These are phyloP conservation scores for Cynara cardunculus DNA, from an alignment of 129 eudicot species.

Conservation along the genomic window DNA sequence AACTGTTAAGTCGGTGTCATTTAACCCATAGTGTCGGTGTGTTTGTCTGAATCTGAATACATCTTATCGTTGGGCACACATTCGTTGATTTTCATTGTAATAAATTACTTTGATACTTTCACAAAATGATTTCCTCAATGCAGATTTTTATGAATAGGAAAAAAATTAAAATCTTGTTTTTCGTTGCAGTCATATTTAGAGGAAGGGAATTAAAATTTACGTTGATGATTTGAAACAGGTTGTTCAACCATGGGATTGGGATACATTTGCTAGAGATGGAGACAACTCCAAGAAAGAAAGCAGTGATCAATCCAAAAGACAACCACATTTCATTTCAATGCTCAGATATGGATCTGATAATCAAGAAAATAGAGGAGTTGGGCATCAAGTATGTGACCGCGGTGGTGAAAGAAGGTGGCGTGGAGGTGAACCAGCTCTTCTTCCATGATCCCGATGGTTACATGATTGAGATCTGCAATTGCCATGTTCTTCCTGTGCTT, in stretches of 20 bases:
- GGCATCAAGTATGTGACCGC: conserved; percentile 54
- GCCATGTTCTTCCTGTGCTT: conserved; percentile 63
- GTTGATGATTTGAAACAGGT: conserved; percentile 35
- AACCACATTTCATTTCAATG: conserved; percentile 82
- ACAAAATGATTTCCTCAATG: too few species aligned
- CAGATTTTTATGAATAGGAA: too few species aligned
- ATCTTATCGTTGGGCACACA: too few species aligned
- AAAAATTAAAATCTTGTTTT: too few species aligned
- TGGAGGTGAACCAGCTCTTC: conserved; percentile 68
- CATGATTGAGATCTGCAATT: conserved; percentile 86
- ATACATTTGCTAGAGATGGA: conserved; percentile 67
- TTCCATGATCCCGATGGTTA: conserved; percentile 82
- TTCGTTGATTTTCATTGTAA: too few species aligned
- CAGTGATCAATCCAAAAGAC: conserved; percentile 69
- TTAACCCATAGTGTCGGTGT: too few species aligned
- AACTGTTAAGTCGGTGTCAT: too few species aligned
- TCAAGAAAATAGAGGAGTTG: conserved; percentile 45
- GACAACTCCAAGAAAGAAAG: conserved; percentile 37
- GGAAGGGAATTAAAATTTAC: too few species aligned
- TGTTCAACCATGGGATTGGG: conserved; percentile 76
- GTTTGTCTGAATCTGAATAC: too few species aligned
- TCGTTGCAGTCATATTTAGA: too few species aligned
- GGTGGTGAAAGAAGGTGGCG: conserved; percentile 61
- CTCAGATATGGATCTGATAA: conserved; percentile 53
- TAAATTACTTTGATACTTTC: too few species aligned